Conservation (phyloP, 2,329 filamentous ascomycete species). For the Claviceps digitariae region DNA sequence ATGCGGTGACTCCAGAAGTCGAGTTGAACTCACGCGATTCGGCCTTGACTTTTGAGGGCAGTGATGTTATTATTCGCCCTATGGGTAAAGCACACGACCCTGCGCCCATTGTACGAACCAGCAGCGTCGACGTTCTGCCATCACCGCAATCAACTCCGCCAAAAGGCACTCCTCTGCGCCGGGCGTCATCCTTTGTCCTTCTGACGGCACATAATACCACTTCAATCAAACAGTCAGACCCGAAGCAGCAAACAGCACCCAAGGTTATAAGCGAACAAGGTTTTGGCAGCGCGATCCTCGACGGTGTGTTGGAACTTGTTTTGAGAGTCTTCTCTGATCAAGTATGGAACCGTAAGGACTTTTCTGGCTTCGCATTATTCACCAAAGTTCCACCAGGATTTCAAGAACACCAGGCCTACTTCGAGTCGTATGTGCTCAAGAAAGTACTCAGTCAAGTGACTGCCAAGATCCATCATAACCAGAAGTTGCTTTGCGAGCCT, state of each 20-base stretch:
- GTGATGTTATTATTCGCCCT: constrained; percentile 71
- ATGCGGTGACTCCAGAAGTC: constrained; percentile 67
- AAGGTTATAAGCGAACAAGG: constrained; percentile 22
- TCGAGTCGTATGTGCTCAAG: constrained; percentile 77
- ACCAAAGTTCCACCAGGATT: constrained; percentile 84
- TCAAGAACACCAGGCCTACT: constrained; percentile 87
- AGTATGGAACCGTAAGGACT: constrained; percentile 75
- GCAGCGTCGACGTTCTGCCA: constrained; percentile 38
- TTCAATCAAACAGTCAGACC: constrained; percentile 34
- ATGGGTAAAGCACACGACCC: constrained; percentile 44
- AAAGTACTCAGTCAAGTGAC: constrained; percentile 60
- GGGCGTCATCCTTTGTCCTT: constrained; percentile 84
- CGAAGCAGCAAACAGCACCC: constrained; percentile 9
- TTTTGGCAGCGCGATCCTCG: constrained; percentile 56
- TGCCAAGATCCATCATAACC: constrained; percentile 56
- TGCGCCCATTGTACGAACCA: constrained; percentile 61
- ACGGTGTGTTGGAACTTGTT: constrained; percentile 64
- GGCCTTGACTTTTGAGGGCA: constrained; percentile 70
- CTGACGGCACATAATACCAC: constrained; percentile 57
- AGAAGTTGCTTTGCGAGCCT: constrained; percentile 64
- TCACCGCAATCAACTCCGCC: constrained; percentile 33
- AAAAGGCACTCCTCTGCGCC: constrained; percentile 50
- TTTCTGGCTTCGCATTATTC: constrained; percentile 73
- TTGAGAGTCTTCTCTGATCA: constrained; percentile 76
- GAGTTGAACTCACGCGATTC: constrained; percentile 79